Conservation (phyloP, 169 alveolate species). For the Cryptosporidium viatorum region DNA sequence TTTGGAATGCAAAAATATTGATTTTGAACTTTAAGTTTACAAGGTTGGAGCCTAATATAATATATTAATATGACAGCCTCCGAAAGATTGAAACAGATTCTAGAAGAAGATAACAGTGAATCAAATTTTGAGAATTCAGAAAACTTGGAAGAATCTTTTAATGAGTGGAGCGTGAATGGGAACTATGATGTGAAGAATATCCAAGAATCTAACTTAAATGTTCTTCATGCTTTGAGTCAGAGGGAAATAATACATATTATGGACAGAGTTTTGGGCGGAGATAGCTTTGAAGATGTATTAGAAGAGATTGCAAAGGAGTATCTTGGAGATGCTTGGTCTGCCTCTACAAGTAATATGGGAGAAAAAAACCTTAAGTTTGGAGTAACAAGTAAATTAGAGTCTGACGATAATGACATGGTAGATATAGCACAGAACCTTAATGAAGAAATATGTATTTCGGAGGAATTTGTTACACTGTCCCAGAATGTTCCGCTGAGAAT, state of each 20-base stretch:
- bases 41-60: not conserved
- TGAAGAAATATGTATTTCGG: slow-evolving; percentile 63
- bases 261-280: slow-evolving; percentile 78
- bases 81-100: slow-evolving; percentile 77
- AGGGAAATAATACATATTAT: slow-evolving; percentile 78
- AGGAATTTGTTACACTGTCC: slow-evolving; percentile 74
- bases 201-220: slow-evolving; percentile 76
- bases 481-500: slow-evolving; percentile 79
- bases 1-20: slow-evolving; percentile 1
- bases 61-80: slow-evolving; percentile 40
- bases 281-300: slow-evolving; percentile 55
- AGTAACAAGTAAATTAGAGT: slow-evolving; percentile 56
- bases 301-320: slow-evolving; percentile 57
- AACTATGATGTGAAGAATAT: slow-evolving; percentile 75
- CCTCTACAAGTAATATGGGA: not conserved
- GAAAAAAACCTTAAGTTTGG: slow-evolving; percentile 20
- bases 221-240: slow-evolving; percentile 78
- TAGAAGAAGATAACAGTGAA: slow-evolving; percentile 78
- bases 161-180: slow-evolving; percentile 29
- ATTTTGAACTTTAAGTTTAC: not conserved
- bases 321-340: slow-evolving; percentile 36
- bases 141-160: slow-evolving; percentile 36
- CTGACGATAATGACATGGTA: slow-evolving; percentile 9
- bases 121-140: slow-evolving; percentile 8
- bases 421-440: slow-evolving; percentile 1